phyloP scores from a whole-genome alignment of 2,329 filamentous ascomycete species.

The Pyricularia grisea region DNA sequence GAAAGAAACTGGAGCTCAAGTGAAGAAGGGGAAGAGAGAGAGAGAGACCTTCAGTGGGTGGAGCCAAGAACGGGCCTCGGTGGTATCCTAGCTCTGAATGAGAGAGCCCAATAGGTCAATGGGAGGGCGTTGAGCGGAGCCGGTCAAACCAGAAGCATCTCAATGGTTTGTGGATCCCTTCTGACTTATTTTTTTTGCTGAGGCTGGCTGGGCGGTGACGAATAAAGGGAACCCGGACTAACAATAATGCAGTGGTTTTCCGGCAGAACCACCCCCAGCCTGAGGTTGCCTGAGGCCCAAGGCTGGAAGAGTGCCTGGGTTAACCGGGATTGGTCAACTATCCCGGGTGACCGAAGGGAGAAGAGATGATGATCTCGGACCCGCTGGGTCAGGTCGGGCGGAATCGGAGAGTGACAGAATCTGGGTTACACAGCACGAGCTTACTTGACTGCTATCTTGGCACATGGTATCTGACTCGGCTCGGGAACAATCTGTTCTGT shows the following conservation, averaged over 20 bases:
- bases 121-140: constrained; percentile 1
- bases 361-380: constrained; percentile 5
- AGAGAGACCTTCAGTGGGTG: constrained; percentile 4
- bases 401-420: neutral
- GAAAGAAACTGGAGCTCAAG: constrained; percentile 10
- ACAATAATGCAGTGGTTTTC: neutral
- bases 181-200: constrained; percentile 4
- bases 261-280: neutral
- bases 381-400: neutral
- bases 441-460: neutral
- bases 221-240: neutral
- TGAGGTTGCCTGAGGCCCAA: neutral
- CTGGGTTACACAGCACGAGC: constrained; percentile 2
- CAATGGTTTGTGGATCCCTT: constrained; percentile 1
- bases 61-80: constrained; percentile 13
- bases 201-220: neutral
- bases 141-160: neutral
- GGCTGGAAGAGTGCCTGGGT: neutral
- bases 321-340: neutral
- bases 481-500: neutral
- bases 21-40: constrained; percentile 13
- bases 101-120: constrained; percentile 5
- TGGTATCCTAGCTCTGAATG: constrained; percentile 5
- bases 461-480: constrained; percentile 1
- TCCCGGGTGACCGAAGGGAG: constrained; percentile 5